Base-by-base conservation (phyloP, 805 yeast species). In the Cyberlindnera americana region DNA sequence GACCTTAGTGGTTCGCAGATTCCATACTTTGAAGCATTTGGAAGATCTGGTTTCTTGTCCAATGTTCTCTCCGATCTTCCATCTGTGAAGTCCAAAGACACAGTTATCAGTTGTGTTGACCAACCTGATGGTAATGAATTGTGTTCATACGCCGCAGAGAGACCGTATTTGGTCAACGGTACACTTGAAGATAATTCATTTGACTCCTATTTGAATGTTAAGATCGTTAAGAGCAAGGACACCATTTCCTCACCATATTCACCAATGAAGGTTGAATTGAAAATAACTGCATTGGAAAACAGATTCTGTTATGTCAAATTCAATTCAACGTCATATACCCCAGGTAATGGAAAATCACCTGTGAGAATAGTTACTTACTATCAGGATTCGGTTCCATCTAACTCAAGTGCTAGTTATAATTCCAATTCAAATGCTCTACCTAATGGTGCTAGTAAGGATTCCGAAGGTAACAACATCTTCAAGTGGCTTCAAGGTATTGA, bases 281-380 rank as follows among this genome's bases (percentile, higher is more conserved):
- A 61, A 38, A 74, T 88, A 35, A 65, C 67, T 29, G 85, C 74
- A 3, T 70, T 70, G 13, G 76, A 78, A 23, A 81, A 79, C 58
- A 72, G 95, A 52, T 70, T 70, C 41, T 88, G 95, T 61, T 67
- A 66, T 19, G 46, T 88, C 26, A 62, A 60, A 15, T 86, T 87
- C 66, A 75, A 78, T 53, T 62, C 75, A 2, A 63, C 77, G 0
- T 62, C 61, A 2, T 71, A 69, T 42, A 43, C 56, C 18, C 49
- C 43, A 6, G 50, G 53, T 9, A 44, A 48, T 8, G 66, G 62
- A 6, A 52, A 65, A 43, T 72, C 86, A 0, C 90, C 90, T 1
- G 83, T 87, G 8, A 80, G 79, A 48, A 64, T 79, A 29, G 66
- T 85, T 3, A 75, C 76, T 0, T 60, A 83, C 6, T 79, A 65